Evolutionary conservation across 2,329 filamentous ascomycete genomes (phyloP).

Genomic region (Ophiobolus disseminans): DNA sequence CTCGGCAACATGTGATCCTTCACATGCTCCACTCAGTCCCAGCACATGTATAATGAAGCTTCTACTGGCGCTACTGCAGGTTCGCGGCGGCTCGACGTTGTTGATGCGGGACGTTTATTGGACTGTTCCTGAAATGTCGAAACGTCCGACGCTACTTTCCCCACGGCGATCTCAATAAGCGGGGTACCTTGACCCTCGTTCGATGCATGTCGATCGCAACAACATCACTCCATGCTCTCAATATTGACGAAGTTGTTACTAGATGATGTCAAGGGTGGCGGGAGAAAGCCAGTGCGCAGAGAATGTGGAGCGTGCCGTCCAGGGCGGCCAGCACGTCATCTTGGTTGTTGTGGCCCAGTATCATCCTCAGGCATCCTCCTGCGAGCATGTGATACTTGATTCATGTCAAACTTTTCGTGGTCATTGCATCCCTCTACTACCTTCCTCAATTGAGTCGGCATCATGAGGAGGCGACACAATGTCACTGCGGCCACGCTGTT

Average conservation of each 20-base stretch:
- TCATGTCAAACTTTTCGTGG: no score
- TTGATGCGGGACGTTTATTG: conserved; percentile 15
- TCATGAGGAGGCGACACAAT: conserved; percentile 13
- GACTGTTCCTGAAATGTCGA: conserved; percentile 17
- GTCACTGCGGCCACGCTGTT: conserved; percentile 9
- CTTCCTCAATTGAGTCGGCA: not conserved
- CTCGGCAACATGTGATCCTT: conserved; percentile 25
- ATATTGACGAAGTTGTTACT: no score
- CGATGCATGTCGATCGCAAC: conserved; percentile 7
- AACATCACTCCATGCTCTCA: conserved; percentile 2
- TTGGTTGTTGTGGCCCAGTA: no score
- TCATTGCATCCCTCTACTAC: not conserved
- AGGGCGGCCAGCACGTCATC: no score
- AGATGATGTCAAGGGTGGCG: no score
- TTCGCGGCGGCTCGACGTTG: conserved; percentile 1
- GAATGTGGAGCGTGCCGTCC: no score
- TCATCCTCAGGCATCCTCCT: no score
- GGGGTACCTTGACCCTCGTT: conserved; percentile 7
- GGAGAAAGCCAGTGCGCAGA: no score
- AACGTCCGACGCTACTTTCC: conserved; percentile 18
- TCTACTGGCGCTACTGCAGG: conserved; percentile 6
- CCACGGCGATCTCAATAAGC: conserved; percentile 11
- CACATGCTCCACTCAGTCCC: not conserved
- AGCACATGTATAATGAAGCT: not conserved
- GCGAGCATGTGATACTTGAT: no score